These are phyloP conservation scores for Albatrellus sp. DNA, from an alignment of 1,284 basidiomycete genomes.

Conservation along the genomic window DNA sequence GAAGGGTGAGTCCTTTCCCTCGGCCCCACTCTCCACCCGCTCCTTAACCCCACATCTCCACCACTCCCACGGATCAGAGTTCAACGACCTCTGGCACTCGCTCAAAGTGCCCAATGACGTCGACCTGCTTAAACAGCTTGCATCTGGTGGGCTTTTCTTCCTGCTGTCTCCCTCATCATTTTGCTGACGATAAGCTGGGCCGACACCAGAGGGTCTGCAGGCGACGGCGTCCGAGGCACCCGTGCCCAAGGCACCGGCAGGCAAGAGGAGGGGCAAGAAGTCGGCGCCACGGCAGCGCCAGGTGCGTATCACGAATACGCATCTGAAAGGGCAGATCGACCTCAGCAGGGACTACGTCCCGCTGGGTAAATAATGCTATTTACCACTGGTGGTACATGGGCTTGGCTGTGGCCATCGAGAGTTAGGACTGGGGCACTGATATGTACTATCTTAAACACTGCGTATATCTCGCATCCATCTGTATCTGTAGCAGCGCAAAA, in stretches of 20 bases:
- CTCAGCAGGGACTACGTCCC: constrained; percentile 59
- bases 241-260: constrained; percentile 38
- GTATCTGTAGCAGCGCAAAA: no score
- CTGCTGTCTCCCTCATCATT: constrained; percentile 6
- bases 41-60: neutral
- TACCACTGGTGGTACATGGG: neutral
- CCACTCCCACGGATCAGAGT: constrained; percentile 40
- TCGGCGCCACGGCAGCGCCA: constrained; percentile 63
- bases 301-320: constrained; percentile 78
- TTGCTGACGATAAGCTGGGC: constrained; percentile 5
- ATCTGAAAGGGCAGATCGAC: constrained; percentile 79
- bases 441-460: no score
- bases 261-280: constrained; percentile 77
- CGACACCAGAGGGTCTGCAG: constrained; percentile 62
- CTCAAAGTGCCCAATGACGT: constrained; percentile 78
- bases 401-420: neutral
- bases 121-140: constrained; percentile 65
- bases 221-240: constrained; percentile 48
- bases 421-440: no score
- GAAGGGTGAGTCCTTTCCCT: constrained; percentile 43
- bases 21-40: no score
- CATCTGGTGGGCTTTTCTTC: constrained; percentile 35
- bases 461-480: no score
- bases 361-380: constrained; percentile 26
- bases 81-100: constrained; percentile 75